Conservation (phyloP, 805 yeast genomes). For the Nematodospora valgi region DNA sequence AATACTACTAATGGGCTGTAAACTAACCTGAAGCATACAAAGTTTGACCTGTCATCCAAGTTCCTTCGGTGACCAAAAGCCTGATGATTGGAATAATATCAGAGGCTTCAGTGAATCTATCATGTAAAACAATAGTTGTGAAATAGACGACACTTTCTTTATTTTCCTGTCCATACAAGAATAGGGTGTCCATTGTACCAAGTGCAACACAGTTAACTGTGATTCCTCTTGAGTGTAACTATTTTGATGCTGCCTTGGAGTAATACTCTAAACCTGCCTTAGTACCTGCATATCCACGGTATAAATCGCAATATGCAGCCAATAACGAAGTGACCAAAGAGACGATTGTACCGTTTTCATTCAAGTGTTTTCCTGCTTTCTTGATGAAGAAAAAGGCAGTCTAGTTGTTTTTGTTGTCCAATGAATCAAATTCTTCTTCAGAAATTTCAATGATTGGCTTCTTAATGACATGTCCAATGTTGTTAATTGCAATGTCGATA, state of each 20-base stretch:
- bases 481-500: constrained; percentile 63
- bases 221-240: constrained; percentile 42
- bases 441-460: constrained; percentile 52
- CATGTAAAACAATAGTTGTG: constrained; percentile 47
- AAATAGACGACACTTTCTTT: constrained; percentile 50
- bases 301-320: constrained; percentile 60
- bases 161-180: constrained; percentile 59
- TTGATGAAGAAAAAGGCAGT: constrained; percentile 60
- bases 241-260: constrained; percentile 53
- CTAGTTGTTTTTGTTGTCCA: constrained; percentile 55
- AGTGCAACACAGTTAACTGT: constrained; percentile 59
- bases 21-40: constrained; percentile 63
- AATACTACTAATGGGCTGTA: constrained; percentile 47
- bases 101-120: constrained; percentile 52
- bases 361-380: constrained; percentile 50
- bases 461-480: constrained; percentile 65
- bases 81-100: constrained; percentile 64
- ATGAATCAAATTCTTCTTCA: constrained; percentile 51
- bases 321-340: constrained; percentile 60
- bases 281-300: constrained; percentile 53
- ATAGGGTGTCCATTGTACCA: constrained; percentile 68
- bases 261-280: constrained; percentile 55
- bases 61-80: constrained; percentile 61
- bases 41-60: constrained; percentile 71
- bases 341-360: constrained; percentile 52